Percentiles rank a stretch among this genome's conserved stretches.
phyloP scores from a whole-genome alignment of 1,284 basidiomycete species.

The Takashimella tepidaria region DNA sequence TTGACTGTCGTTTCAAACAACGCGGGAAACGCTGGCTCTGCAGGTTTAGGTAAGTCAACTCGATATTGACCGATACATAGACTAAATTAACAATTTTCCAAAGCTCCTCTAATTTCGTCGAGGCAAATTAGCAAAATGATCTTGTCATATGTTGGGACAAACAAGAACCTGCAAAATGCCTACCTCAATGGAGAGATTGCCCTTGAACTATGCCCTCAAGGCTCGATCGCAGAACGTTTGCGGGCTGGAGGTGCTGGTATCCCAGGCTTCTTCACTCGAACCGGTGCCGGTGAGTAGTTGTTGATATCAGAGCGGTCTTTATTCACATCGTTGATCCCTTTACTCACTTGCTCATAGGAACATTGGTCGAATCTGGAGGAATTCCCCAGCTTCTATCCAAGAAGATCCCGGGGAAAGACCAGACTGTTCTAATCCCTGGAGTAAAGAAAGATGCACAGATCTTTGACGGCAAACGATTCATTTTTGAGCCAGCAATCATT shows the following conservation, averaged over 20 bases:
- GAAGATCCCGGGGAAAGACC: constrained; percentile 34
- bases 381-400: constrained; percentile 55
- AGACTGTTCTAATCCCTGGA: constrained; percentile 59
- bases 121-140: constrained; percentile 75
- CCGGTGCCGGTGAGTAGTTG: constrained; percentile 59
- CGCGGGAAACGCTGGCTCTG: constrained; percentile 65
- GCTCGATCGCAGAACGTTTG: constrained; percentile 84
- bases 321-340: constrained; percentile 52
- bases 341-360: constrained; percentile 41
- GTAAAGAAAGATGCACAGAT: constrained; percentile 72
- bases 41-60: constrained; percentile 68
- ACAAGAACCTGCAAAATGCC: constrained; percentile 52
- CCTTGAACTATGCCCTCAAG: constrained; percentile 85
- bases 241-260: constrained; percentile 91
- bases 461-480: constrained; percentile 75
- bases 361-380: constrained; percentile 66
- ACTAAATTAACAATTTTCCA: too few species aligned
- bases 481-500: constrained; percentile 80
- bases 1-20: constrained; percentile 88
- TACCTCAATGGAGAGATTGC: constrained; percentile 78
- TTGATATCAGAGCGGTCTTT: constrained; percentile 52
- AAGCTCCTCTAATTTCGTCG: constrained; percentile 70
- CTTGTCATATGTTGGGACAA: constrained; percentile 73
- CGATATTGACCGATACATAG: too few species aligned
- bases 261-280: constrained; percentile 93